Percentiles rank a stretch among this genome's conserved stretches.
phyloP scores from a whole-genome alignment of 768 basidiomycete species.

The Infundibulicybe gibba region DNA sequence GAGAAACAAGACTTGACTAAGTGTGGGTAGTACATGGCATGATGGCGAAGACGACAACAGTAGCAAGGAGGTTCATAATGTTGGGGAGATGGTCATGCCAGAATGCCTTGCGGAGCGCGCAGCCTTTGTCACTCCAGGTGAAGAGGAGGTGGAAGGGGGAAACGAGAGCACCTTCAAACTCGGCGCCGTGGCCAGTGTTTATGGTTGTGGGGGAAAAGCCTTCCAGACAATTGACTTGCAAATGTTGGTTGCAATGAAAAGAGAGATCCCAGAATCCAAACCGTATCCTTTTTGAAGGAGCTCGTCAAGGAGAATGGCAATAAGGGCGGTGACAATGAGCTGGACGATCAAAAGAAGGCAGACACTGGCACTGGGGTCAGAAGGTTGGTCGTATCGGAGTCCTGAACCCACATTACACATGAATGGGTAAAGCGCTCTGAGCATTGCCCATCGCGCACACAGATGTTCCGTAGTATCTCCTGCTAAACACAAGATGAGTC shows the following conservation, averaged over 20 bases:
- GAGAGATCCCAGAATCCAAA: conserved; percentile 96
- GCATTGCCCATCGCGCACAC: conserved; percentile 73
- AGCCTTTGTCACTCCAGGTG: conserved; percentile 97
- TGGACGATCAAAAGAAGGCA: conserved; percentile 97
- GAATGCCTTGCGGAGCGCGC: conserved; percentile 96
- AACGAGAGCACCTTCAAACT: conserved; percentile 96
- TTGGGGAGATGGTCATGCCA: conserved; percentile 97
- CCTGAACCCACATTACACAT: conserved; percentile 77
- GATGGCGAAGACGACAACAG: conserved; percentile 87
- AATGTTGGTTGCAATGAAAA: conserved; percentile 99
- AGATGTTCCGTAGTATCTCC: conserved; percentile 64
- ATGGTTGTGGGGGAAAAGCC: conserved; percentile 98
- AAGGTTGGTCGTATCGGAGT: conserved; percentile 92
- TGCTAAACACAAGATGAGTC: conserved; percentile 21
- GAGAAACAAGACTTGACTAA: too few species aligned
- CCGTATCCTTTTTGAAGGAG: conserved; percentile 99
- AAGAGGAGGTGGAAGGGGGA: conserved; percentile 96
- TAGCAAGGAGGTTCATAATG: conserved; percentile 95
- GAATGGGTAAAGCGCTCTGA: conserved; percentile 78
- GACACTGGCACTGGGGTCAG: conserved; percentile 93
- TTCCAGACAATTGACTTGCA: conserved; percentile 99
- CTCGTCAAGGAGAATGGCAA: conserved; percentile 96
- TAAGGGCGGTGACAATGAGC: conserved; percentile 88
- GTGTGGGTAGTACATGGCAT: too few species aligned
- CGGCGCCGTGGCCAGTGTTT: conserved; percentile 96